phyloP scores from a whole-genome alignment of 345 rosid species.

The Clausena lansium region DNA sequence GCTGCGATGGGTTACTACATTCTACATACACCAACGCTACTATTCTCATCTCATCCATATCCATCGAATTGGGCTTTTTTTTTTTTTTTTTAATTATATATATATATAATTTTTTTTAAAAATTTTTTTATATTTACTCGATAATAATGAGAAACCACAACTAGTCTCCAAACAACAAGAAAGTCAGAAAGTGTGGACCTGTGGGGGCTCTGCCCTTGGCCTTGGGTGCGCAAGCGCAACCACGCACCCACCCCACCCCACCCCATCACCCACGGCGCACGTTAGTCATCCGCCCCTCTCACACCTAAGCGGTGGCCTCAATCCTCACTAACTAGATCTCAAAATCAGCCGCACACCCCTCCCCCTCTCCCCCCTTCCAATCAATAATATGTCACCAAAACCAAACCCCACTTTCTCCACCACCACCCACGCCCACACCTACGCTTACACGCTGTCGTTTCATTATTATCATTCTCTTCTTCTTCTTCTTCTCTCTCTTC shows the following conservation, averaged over 20 bases:
- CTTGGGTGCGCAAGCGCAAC: constrained; percentile 7
- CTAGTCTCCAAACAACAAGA: not conserved
- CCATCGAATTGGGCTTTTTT: too few species aligned
- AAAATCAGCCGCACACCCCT: constrained; percentile 57
- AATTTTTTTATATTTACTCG: not conserved
- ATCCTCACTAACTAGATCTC: constrained; percentile 38
- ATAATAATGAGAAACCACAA: not conserved
- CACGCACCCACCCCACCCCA: constrained; percentile 6
- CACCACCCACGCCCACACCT: constrained; percentile 2
- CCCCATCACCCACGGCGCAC: constrained; percentile 44
- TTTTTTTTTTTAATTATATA: too few species aligned
- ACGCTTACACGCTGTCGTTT: not conserved
- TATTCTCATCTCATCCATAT: too few species aligned
- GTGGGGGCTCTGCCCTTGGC: not conserved
- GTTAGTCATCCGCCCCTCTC: constrained; percentile 28
- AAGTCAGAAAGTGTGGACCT: not conserved
- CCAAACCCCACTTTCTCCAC: constrained; percentile 39
- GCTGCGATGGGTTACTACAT: too few species aligned
- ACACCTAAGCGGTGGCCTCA: constrained; percentile 43
- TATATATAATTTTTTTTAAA: too few species aligned
- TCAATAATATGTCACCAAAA: constrained; percentile 48
- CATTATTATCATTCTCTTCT: not conserved
- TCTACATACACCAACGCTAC: too few species aligned
- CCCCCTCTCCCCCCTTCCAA: constrained; percentile 22
- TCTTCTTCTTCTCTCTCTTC: not conserved